Percentiles rank a stretch among this genome's conserved stretches.
Conservation (phyloP, 345 rosid genomes). For the Acer negundo region DNA sequence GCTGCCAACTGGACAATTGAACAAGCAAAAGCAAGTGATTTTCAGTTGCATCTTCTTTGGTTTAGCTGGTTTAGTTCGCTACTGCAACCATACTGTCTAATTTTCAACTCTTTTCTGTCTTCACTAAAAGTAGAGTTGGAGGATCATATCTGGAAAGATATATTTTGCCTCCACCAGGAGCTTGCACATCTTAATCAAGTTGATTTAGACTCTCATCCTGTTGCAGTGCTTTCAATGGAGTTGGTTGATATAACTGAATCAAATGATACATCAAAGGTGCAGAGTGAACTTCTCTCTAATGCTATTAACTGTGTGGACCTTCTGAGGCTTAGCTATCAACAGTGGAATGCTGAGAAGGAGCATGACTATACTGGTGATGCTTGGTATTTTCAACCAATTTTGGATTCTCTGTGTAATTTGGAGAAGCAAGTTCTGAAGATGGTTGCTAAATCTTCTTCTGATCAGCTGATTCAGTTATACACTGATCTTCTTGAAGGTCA, state of each 20-base stretch:
- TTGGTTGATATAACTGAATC: constrained; percentile 50
- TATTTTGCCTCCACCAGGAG: constrained; percentile 40
- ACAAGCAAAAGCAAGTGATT: constrained; percentile 76
- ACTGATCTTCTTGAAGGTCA: constrained; percentile 66
- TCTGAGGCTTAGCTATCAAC: constrained; percentile 65
- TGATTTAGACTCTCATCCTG: constrained; percentile 45
- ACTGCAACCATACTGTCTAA: constrained; percentile 42
- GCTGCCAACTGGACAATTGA: constrained; percentile 85
- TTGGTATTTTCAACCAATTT: constrained; percentile 41
- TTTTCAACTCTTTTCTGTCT: constrained; percentile 45
- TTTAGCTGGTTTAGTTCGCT: constrained; percentile 68
- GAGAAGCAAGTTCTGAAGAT: constrained; percentile 57
- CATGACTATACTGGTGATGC: constrained; percentile 37
- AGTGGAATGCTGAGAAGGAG: constrained; percentile 67
- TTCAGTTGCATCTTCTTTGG: constrained; percentile 65
- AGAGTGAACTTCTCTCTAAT: constrained; percentile 39
- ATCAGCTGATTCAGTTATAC: constrained; percentile 49
- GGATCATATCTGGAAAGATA: constrained; percentile 76
- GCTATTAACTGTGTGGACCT: constrained; percentile 60
- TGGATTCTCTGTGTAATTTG: constrained; percentile 57
- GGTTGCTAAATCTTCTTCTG: constrained; percentile 55
- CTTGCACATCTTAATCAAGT: constrained; percentile 42
- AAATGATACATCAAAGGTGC: constrained; percentile 30
- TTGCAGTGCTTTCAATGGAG: constrained; percentile 66
- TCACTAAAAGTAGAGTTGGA: constrained; percentile 50